Conservation (phyloP, 495 filamentous ascomycete species). For the Chaetomium cochliodes region DNA sequence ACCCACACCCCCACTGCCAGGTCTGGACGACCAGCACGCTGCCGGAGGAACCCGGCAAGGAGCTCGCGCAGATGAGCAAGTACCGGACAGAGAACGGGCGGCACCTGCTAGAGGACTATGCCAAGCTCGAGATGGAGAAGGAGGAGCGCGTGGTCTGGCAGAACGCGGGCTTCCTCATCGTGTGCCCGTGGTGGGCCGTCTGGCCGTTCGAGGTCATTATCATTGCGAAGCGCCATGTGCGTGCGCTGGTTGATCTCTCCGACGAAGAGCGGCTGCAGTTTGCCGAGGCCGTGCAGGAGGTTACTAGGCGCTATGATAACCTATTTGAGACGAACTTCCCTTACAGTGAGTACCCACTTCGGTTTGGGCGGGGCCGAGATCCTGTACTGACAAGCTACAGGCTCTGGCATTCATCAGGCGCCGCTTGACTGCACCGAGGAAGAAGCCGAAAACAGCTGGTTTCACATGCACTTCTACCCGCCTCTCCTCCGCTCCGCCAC, state of each 20-base stretch:
- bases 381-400: constrained; percentile 30
- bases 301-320: constrained; percentile 91
- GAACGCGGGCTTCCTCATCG: constrained; percentile 75
- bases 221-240: constrained; percentile 73
- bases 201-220: constrained; percentile 98
- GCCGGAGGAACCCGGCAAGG: constrained; percentile 81
- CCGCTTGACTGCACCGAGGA: constrained; percentile 81
- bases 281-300: constrained; percentile 79
- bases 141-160: constrained; percentile 82
- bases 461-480: constrained; percentile 97
- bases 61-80: constrained; percentile 71
- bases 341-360: constrained; percentile 62
- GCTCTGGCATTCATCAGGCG: constrained; percentile 87
- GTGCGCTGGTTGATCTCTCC: constrained; percentile 76
- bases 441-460: constrained; percentile 80
- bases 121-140: constrained; percentile 75
- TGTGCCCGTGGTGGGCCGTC: constrained; percentile 95
- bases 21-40: constrained; percentile 89
- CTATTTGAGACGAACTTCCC: constrained; percentile 95
- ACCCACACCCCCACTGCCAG: constrained; percentile 96
- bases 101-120: constrained; percentile 84
- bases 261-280: constrained; percentile 64
- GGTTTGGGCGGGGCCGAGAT: too few relatives aligned
- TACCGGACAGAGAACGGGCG: constrained; percentile 72
- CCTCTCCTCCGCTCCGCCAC: constrained; percentile 88